Base-by-base conservation (phyloP, 192 early-diverging fungal genomes). In the Funneliformis geosporum region DNA sequence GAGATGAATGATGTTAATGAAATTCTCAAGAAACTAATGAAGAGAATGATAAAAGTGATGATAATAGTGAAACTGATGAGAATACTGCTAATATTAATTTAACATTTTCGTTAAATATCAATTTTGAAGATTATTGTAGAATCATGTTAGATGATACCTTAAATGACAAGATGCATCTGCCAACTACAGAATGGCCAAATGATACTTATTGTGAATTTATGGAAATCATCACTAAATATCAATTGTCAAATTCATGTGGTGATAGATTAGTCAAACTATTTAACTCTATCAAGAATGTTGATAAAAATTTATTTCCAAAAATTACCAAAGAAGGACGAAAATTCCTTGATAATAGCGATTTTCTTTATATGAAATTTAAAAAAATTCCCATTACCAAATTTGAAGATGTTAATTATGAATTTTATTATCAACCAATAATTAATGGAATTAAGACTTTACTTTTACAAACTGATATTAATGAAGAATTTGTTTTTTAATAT, bases 401-500 rank as follows among this genome's bases (percentile, higher is more conserved):
- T 65, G 25, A 65, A 65, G 64, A 4, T 8, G 7, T 33, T 12
- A 23, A 65, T 0, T 65, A 65, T 65, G 5, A 28, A 2, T 27
- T 65, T 65, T 27, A 65, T 65, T 65, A 65, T 16, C 28, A 33
- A 65, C 5, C 23, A 27, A 65, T 65, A 65, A 65, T 65, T 65
- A 4, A 65, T 4, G 14, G 23, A 28, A 65, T 65, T 65, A 65
- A 65, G 25, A 23, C 14, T 65, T 14, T 65, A 12, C n/a, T 62
- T 23, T 16, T 62, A 14, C 8, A 9, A 62, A 0, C 60, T 62
- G 60, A 62, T 9, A 33, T 33, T 65, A 65, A 28, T 11, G 27
- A 65, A 25, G 14, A 65, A 65, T 65, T 65, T 5, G 0, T 65
- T 12, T 65, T 65, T 28, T 12, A 25, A 23, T 65, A 65, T 64